Conservation (phyloP, 192 early-diverging fungal genomes). For the Pilaira anomala region DNA sequence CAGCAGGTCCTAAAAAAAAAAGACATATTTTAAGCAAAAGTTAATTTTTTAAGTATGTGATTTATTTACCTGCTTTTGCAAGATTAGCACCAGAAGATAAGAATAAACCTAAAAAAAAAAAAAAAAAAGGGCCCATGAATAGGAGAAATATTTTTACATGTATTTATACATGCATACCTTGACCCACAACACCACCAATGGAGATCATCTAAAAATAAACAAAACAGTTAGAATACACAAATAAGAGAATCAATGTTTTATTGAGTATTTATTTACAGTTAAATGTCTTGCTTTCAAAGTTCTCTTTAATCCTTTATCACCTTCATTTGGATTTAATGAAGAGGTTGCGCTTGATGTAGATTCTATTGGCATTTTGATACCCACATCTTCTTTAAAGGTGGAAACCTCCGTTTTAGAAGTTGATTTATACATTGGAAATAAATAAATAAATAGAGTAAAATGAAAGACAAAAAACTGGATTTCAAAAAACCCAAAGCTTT, state of each 20-base stretch:
- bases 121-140: not conserved
- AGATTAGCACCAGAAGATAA: constrained; percentile 74
- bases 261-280: constrained; percentile 47
- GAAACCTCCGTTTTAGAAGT: no score
- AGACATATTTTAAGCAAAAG: not conserved
- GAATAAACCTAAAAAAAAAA: constrained; percentile 50
- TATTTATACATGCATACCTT: constrained; percentile 41
- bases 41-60: constrained; percentile 52
- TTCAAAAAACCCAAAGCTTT: no score
- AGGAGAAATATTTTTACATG: not conserved
- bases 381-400: no score
- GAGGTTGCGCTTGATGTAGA: no score
- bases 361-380: no score
- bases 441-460: no score
- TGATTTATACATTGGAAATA: no score
- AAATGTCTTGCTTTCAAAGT: constrained; percentile 64
- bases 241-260: no score
- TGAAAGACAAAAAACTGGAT: no score
- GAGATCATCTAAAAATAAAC: constrained; percentile 59
- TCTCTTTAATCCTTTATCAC: constrained; percentile 50
- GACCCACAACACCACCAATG: constrained; percentile 72
- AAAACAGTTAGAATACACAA: not conserved
- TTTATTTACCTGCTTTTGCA: constrained; percentile 56
- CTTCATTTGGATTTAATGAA: not conserved
- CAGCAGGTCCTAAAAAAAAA: constrained; percentile 52